Conservation (phyloP, 352 stramenopile species). For the Aphanomyces astaci region DNA sequence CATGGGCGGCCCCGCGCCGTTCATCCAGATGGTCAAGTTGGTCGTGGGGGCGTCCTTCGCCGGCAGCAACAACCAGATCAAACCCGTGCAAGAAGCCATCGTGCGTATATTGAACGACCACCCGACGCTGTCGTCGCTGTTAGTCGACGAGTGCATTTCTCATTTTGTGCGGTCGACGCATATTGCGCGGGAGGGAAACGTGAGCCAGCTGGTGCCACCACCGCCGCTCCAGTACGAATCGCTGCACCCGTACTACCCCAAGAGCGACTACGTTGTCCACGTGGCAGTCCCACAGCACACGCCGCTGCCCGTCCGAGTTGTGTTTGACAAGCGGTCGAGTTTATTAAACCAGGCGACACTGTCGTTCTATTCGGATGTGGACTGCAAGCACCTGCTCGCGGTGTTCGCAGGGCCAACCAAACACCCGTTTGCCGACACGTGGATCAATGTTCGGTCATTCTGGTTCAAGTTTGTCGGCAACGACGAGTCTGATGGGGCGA, state of each 20-base stretch:
- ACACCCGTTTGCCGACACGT: slow-evolving; percentile 25
- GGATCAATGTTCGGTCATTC: slow-evolving; percentile 41
- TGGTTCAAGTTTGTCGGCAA: slow-evolving; percentile 74
- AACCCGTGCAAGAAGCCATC: background rate
- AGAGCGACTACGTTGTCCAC: slow-evolving; percentile 50
- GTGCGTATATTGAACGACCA: slow-evolving; percentile 4
- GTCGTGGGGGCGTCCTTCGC: slow-evolving; percentile 36
- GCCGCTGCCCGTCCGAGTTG: slow-evolving; percentile 42
- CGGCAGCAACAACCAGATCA: background rate
- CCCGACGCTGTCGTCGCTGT: slow-evolving; percentile 26
- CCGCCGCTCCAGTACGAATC: slow-evolving; percentile 51
- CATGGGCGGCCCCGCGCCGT: slow-evolving; percentile 58
- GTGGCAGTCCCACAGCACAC: background rate
- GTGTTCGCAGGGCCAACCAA: slow-evolving; percentile 41
- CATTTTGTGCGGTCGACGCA: slow-evolving; percentile 78
- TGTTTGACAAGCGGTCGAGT: slow-evolving; percentile 73
- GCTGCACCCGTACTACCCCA: slow-evolving; percentile 77
- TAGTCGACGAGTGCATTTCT: slow-evolving; percentile 78
- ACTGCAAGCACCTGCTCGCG: slow-evolving; percentile 52
- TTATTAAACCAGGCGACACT: slow-evolving; percentile 63
- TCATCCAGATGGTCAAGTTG: slow-evolving; percentile 76
- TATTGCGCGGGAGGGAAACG: slow-evolving; percentile 47
- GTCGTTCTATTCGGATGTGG: slow-evolving; percentile 56
- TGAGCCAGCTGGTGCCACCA: background rate
- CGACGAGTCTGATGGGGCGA: slow-evolving; percentile 54